Conservation (phyloP, 257 asterid species). For the Primulina eburnea region DNA sequence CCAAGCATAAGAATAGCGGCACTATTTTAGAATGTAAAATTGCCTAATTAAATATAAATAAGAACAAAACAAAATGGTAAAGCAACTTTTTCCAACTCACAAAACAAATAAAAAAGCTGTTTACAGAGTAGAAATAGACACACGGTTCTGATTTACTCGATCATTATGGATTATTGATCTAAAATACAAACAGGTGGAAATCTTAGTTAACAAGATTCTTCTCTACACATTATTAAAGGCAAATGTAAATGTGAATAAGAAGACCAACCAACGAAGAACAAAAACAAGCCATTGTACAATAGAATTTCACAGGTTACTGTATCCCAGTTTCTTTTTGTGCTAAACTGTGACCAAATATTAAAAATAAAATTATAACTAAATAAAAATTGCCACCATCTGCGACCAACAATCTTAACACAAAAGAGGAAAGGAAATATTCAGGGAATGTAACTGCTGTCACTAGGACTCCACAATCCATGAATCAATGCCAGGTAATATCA, state of each 20-base stretch:
- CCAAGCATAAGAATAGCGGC: not conserved
- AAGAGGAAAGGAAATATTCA: not conserved
- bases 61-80: not conserved
- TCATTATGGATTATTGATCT: not conserved
- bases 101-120: not conserved
- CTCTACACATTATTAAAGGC: not conserved
- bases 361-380: not conserved
- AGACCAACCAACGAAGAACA: not conserved
- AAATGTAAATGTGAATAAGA: not conserved
- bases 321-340: not conserved
- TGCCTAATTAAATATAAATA: not conserved
- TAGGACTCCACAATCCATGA: not conserved
- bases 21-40: not conserved
- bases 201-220: not conserved
- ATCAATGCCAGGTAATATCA: not conserved
- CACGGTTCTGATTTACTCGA: not conserved
- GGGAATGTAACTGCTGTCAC: not conserved
- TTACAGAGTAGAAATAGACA: not conserved
- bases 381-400: not conserved
- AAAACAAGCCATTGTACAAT: not conserved
- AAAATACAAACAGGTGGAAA: not conserved
- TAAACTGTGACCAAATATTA: not conserved
- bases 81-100: not conserved
- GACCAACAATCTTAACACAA: not conserved
- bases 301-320: not conserved